phyloP scores from a whole-genome alignment of 176 grass and related monocot species.

The Lolium rigidum region DNA sequence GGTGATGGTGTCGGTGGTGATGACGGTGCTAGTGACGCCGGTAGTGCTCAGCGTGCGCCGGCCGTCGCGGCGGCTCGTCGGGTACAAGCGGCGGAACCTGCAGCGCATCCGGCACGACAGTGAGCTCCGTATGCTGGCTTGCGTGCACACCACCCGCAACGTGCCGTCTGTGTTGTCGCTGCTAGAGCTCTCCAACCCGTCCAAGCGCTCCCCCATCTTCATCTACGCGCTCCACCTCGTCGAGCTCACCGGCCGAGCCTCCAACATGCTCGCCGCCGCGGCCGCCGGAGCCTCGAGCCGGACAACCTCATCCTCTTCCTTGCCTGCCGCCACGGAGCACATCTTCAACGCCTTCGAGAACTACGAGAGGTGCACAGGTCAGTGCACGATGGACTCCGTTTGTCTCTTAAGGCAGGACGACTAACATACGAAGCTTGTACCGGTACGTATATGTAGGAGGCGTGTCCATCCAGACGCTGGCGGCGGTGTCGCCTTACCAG shows the following conservation, averaged over 20 bases:
- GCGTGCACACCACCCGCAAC: conserved; percentile 84
- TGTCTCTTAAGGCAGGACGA: not conserved
- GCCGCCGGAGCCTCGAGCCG: conserved; percentile 36
- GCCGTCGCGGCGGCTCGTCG: conserved; percentile 52
- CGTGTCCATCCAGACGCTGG: conserved; percentile 74
- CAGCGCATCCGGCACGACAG: conserved; percentile 70
- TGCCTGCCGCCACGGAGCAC: conserved; percentile 47
- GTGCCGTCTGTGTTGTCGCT: conserved; percentile 82
- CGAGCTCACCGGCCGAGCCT: conserved; percentile 83
- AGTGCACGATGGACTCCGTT: not conserved
- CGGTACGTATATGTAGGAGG: conserved; percentile 39
- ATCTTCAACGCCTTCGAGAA: conserved; percentile 84
- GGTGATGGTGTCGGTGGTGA: conserved; percentile 63
- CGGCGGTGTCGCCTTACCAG: conserved; percentile 74
- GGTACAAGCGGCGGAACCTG: conserved; percentile 89
- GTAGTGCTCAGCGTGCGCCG: conserved; percentile 56
- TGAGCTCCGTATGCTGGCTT: conserved; percentile 86
- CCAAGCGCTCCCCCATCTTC: conserved; percentile 87
- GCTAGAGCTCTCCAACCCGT: conserved; percentile 71
- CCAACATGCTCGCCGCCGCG: conserved; percentile 80
- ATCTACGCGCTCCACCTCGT: conserved; percentile 92
- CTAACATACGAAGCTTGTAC: not conserved
- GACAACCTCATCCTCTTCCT: not conserved
- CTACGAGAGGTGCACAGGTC: conserved; percentile 61
- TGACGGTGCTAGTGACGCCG: conserved; percentile 79